Base-by-base conservation (phyloP, 371 early-diverging fungal species). In the Lichtheimia hyalospora region DNA sequence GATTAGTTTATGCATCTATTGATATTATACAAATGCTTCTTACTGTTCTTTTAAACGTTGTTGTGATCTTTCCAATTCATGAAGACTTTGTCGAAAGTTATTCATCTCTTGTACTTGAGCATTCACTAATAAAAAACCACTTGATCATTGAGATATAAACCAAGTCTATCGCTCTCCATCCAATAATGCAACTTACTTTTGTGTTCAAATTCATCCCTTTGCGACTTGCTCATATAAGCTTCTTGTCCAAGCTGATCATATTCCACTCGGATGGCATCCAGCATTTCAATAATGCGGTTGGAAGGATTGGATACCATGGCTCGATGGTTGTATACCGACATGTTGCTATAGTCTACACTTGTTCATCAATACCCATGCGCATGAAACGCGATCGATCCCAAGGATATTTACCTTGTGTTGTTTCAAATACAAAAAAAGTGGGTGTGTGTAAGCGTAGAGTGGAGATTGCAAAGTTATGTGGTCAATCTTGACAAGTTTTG, bases 151-250 rank as follows among this genome's bases (percentile, higher is more conserved):
- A 23, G 23, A 13, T 13, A 23, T 21, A 49, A 20, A 49, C 21
- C 18, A 18, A 18, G 49, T n/a, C 21, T 6, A 21, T 21, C 13
- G 23, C 18, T 23, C 12, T 23, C 28, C 28, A 28, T 7, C 34
- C 34, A 34, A 34, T 10, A 34, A 34, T 34, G 15, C 52, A 14
- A 23, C 86, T 68, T 84, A 91, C 92, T 78, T 71, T 91, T 88
- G 62, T 90, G 89, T 67, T 94, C 96, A 64, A 85, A 84, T 55
- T 95, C 96, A 64, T 94, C 94, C 27, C 91, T 77, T 66, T 92
- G 91, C 40, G 81, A 75, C 67, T 87, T 87, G 74, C 69, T 84
- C 24, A 83, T 66, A 48, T 80, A 73, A 10, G 84, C 77, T 63
- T 95, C 95, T 64, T 92, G 89, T 40, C 77, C 79, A 27, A 90